phyloP scores from a whole-genome alignment of 2,329 filamentous ascomycete genomes.

The Diplodia sapinea region DNA sequence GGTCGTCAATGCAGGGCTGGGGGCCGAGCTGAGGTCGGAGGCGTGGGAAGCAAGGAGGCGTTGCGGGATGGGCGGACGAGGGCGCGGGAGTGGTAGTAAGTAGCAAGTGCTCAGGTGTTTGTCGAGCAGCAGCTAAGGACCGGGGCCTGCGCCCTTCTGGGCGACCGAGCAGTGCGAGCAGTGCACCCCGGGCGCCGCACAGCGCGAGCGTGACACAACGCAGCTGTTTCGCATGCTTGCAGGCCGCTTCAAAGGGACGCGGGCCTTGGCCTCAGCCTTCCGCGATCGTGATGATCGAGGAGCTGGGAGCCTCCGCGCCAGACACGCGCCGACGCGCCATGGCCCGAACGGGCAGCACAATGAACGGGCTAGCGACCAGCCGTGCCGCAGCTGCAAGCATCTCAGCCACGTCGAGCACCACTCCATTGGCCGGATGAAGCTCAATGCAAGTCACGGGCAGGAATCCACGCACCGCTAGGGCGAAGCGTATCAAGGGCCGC shows the following conservation, averaged over 20 bases:
- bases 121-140: slow-evolving; percentile 16
- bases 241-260: slow-evolving; percentile 13
- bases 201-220: slow-evolving; percentile 14
- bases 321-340: slow-evolving; percentile 25
- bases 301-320: slow-evolving; percentile 1
- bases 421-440: slow-evolving; percentile 6
- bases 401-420: slow-evolving; percentile 12
- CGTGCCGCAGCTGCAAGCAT: not conserved
- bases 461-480: too few relatives aligned
- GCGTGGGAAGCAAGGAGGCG: slow-evolving; percentile 31
- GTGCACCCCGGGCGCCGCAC: not conserved
- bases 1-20: slow-evolving; percentile 13
- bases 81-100: slow-evolving; percentile 12
- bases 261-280: slow-evolving; percentile 4
- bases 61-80: slow-evolving; percentile 22
- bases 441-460: slow-evolving; percentile 13
- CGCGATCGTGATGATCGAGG: slow-evolving; percentile 14
- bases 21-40: slow-evolving; percentile 1
- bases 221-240: slow-evolving; percentile 21
- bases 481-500: slow-evolving; percentile 5
- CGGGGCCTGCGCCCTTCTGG: slow-evolving; percentile 20
- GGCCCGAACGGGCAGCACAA: slow-evolving; percentile 22
- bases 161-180: slow-evolving; percentile 2
- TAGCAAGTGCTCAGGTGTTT: slow-evolving; percentile 14
- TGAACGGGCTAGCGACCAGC: not conserved